phyloP scores from a whole-genome alignment of 352 stramenopile species.

The Pythium sukuiense region DNA sequence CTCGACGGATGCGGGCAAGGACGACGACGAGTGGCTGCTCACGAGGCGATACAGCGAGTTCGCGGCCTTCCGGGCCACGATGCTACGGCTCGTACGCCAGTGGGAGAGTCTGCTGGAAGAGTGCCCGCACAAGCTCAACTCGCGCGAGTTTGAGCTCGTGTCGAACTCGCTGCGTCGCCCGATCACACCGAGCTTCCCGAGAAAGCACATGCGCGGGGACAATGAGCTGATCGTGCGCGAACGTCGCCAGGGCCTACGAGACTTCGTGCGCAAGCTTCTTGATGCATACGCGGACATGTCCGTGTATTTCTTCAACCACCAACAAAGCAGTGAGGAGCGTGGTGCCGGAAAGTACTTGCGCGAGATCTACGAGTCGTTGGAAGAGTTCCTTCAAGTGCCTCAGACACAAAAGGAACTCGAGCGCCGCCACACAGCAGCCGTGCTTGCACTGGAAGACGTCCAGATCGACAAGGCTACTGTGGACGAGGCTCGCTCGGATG shows the following conservation, averaged over 20 bases:
- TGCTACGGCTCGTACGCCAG: slow-evolving; percentile 47
- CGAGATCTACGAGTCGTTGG: slow-evolving; percentile 32
- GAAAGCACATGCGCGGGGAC: slow-evolving; percentile 66
- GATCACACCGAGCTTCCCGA: slow-evolving; percentile 50
- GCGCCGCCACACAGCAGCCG: slow-evolving; percentile 15
- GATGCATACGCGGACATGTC: slow-evolving; percentile 61
- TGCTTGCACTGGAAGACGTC: slow-evolving; percentile 24
- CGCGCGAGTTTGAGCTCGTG: slow-evolving; percentile 26
- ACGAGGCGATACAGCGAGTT: slow-evolving; percentile 73
- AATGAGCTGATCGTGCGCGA: slow-evolving; percentile 52
- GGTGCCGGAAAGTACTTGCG: slow-evolving; percentile 25
- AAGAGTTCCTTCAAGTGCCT: slow-evolving; percentile 24
- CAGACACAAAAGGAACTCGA: slow-evolving; percentile 20
- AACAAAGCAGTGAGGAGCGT: slow-evolving; percentile 13
- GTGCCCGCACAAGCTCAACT: slow-evolving; percentile 26
- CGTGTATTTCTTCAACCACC: slow-evolving; percentile 42
- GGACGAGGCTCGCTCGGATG: background rate
- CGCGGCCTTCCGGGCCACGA: slow-evolving; percentile 43
- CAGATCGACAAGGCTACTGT: background rate
- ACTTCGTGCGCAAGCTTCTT: slow-evolving; percentile 59
- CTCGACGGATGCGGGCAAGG: slow-evolving; percentile 14
- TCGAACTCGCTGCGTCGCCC: slow-evolving; percentile 41
- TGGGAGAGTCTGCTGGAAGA: slow-evolving; percentile 34
- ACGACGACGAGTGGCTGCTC: slow-evolving; percentile 41
- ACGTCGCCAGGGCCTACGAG: slow-evolving; percentile 44